Base-by-base conservation (phyloP, 192 early-diverging fungal species). In the Backusella parvicylindrica region DNA sequence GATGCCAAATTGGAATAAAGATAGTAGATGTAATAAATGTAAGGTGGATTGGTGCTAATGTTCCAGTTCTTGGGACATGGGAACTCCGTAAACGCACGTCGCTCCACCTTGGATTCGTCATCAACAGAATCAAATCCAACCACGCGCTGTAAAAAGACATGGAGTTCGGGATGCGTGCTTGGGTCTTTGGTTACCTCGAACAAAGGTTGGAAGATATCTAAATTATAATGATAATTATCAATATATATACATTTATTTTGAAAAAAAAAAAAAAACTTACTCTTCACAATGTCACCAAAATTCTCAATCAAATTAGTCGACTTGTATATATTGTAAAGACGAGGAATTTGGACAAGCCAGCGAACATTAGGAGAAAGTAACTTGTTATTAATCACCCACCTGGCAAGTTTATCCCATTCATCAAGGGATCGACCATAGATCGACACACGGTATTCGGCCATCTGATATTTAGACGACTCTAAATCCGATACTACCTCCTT, bases 351-450 rank as follows among this genome's bases (percentile, higher is more conserved):
- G 60, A 97, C 90, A 70, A 98, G 85, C 97, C 97, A 98, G 40
- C 97, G 91, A n/a, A 97, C 95, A 81, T 97, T 98, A 78, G 84
- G 81, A 3, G 94, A 95, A 67, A 97, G 90, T 7, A 98, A 81
- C 79, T 95, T 94, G 88, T 98, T 92, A 67, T 96, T 84, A 23
- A 97, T 86, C 0, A 98, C 92, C 95, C 97, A 96, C 49, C 91
- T 89, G 1, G 97, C 97, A 16, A 98, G 85, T 68, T 95, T 96
- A 83, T 96, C 94, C 97, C 97, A 98, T 83, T 98, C 97, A 37
- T 86, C 72, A 21, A 85, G 78, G 21, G 90, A 91, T 74, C 94
- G 50, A 36, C 97, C 97, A 80, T 98, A 98, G 77, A 98, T 96
- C 0, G 95, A 96, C 13, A 96, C 86, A 60, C 97, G 92, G 77